Conservation (phyloP, 2,329 filamentous ascomycete genomes). For the Phyllosticta citriasiana region DNA sequence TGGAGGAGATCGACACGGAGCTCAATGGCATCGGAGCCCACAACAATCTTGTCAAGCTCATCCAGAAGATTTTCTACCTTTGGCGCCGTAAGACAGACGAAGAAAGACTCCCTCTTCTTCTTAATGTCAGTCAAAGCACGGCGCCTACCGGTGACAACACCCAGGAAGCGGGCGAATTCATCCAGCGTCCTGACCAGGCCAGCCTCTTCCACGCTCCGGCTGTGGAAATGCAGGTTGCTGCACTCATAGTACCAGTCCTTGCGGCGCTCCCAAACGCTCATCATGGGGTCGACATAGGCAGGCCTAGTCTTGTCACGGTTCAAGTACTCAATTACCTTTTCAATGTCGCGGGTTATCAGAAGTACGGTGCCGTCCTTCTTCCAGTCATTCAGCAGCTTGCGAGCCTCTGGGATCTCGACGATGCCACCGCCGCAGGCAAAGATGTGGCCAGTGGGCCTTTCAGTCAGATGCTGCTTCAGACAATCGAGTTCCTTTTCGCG, state of each 20-base stretch:
- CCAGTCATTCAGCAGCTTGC: slow-evolving; percentile 64
- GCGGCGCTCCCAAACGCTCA: slow-evolving; percentile 78
- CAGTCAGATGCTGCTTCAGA: slow-evolving; percentile 61
- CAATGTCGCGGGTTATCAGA: slow-evolving; percentile 77
- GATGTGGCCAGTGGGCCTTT: slow-evolving; percentile 65
- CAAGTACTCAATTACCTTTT: slow-evolving; percentile 80
- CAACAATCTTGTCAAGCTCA: slow-evolving; percentile 60
- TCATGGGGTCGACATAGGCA: slow-evolving; percentile 86
- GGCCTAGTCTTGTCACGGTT: slow-evolving; percentile 82
- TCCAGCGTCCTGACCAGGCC: slow-evolving; percentile 45
- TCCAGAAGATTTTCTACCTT: slow-evolving; percentile 55
- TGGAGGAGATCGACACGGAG: slow-evolving; percentile 83
- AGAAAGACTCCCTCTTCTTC: slow-evolving; percentile 69
- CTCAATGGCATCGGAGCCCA: slow-evolving; percentile 89
- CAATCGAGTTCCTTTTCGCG: slow-evolving; percentile 67
- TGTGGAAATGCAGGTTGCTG: slow-evolving; percentile 91
- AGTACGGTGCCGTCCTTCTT: slow-evolving; percentile 70
- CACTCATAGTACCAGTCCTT: slow-evolving; percentile 87
- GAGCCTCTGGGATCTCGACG: slow-evolving; percentile 74
- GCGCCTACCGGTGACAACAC: slow-evolving; percentile 53
- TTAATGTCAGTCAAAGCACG: slow-evolving; percentile 47
- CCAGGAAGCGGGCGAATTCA: slow-evolving; percentile 66
- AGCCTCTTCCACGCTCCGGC: slow-evolving; percentile 50
- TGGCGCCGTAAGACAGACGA: slow-evolving; percentile 81
- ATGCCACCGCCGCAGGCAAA: slow-evolving; percentile 93